A percentile compares a stretch with the other conserved stretches of the same genome.
Evolutionary conservation across 164 flowering plant genomes (phyloP).

Genomic region (Aristolochia californica): DNA sequence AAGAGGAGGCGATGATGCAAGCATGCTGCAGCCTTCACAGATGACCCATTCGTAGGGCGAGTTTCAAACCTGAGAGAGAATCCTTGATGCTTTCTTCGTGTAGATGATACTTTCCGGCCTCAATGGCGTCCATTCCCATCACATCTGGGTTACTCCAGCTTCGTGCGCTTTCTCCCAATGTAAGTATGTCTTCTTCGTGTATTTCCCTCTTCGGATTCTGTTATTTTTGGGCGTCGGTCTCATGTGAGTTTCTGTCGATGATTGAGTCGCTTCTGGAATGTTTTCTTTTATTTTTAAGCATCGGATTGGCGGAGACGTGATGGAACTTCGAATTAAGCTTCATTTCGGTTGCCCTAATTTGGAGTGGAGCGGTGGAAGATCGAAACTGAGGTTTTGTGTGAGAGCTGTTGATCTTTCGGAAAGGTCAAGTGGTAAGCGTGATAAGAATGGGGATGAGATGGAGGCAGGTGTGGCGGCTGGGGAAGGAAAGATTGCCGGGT

Average conservation of each 20-base stretch:
- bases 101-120: neutral
- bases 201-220: neutral
- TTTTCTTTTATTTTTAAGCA: neutral
- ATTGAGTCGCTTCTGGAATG: neutral
- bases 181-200: neutral
- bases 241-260: neutral
- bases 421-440: constrained; percentile 12
- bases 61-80: no score
- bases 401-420: constrained; percentile 13
- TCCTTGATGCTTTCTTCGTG: neutral
- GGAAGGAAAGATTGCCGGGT: constrained; percentile 14
- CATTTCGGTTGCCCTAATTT: constrained; percentile 4
- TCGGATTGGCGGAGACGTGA: constrained; percentile 5
- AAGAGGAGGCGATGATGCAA: no score
- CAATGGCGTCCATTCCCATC: neutral
- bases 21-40: no score
- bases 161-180: neutral
- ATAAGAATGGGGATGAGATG: constrained; percentile 5
- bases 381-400: constrained; percentile 5
- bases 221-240: no score
- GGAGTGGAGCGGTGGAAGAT: constrained; percentile 9
- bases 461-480: constrained; percentile 7
- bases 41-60: no score
- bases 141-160: neutral
- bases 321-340: constrained; percentile 12